Evolutionary conservation across 495 filamentous ascomycete genomes (phyloP).

Genomic region (Neurospora sublineolata): DNA sequence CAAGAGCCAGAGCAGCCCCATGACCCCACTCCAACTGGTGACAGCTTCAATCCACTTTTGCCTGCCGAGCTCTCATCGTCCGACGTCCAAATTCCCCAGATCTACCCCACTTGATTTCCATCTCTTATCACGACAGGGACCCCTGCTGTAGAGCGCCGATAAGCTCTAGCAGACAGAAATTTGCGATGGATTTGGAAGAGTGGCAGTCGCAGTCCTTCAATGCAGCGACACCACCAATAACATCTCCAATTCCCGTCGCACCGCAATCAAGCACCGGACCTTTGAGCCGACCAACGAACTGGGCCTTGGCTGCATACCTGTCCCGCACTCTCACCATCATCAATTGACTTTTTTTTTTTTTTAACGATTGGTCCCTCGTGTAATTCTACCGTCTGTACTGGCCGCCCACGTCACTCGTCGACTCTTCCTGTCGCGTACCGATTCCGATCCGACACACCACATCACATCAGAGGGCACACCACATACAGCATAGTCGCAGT

Average conservation of each 20-base stretch:
- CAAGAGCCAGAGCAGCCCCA: background rate
- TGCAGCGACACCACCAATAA: slow-evolving; percentile 3
- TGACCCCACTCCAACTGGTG: slow-evolving; percentile 5
- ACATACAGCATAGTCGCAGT: background rate
- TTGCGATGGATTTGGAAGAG: slow-evolving; percentile 7
- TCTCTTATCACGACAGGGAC: slow-evolving; percentile 15
- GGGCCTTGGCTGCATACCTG: background rate
- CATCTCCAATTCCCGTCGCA: background rate
- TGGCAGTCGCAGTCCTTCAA: background rate
- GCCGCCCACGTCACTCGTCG: background rate
- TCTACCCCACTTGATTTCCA: slow-evolving; percentile 1
- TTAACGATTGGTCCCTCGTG: background rate
- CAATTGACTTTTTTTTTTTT: background rate
- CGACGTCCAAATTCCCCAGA: background rate
- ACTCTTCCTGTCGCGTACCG: background rate
- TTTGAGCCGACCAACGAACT: background rate
- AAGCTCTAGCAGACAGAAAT: slow-evolving; percentile 24
- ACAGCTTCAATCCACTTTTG: slow-evolving; percentile 4
- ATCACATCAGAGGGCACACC: background rate
- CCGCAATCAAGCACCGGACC: background rate
- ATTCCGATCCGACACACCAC: background rate
- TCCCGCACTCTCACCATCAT: background rate
- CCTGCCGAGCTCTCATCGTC: background rate
- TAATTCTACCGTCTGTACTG: background rate
- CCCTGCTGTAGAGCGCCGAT: slow-evolving; percentile 18